Percentiles rank a stretch among this genome's conserved stretches.
These are phyloP conservation scores for Microsporum canis DNA, from an alignment of 2,329 filamentous ascomycete genomes.

Conservation along the genomic window DNA sequence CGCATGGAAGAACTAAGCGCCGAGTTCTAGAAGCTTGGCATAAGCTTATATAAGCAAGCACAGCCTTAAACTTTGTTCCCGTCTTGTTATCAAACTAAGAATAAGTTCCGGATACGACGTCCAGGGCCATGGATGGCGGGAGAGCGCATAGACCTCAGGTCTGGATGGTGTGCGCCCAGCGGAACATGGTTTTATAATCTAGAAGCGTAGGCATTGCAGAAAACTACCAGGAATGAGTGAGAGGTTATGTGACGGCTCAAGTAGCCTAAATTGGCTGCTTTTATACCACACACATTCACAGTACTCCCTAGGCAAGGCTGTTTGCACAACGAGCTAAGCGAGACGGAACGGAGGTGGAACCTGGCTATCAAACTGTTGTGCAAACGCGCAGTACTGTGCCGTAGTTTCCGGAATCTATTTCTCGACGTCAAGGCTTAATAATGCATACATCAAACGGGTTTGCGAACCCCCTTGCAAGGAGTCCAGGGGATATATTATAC, in stretches of 20 bases:
- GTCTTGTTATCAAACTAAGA: not conserved
- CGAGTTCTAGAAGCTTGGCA: not conserved
- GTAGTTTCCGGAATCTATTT: not conserved
- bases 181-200: too few species aligned
- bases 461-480: not conserved
- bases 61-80: not conserved
- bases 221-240: too few species aligned
- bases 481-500: not conserved
- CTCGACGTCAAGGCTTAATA: not conserved
- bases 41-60: not conserved
- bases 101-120: not conserved
- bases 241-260: too few species aligned
- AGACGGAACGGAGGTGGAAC: not conserved
- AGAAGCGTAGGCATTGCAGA: too few species aligned
- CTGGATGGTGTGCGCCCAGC: not conserved
- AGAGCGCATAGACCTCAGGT: not conserved
- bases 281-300: too few species aligned
- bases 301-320: too few species aligned
- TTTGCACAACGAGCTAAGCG: not conserved
- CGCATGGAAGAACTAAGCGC: not conserved
- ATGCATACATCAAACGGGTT: not conserved
- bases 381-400: not conserved
- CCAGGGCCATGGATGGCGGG: not conserved
- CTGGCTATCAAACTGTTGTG: not conserved
- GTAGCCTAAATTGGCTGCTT: too few species aligned